A percentile compares a stretch with the other conserved stretches of the same genome.
Conservation (phyloP, 148 eudicot genomes). For the Polygonum maritimum region DNA sequence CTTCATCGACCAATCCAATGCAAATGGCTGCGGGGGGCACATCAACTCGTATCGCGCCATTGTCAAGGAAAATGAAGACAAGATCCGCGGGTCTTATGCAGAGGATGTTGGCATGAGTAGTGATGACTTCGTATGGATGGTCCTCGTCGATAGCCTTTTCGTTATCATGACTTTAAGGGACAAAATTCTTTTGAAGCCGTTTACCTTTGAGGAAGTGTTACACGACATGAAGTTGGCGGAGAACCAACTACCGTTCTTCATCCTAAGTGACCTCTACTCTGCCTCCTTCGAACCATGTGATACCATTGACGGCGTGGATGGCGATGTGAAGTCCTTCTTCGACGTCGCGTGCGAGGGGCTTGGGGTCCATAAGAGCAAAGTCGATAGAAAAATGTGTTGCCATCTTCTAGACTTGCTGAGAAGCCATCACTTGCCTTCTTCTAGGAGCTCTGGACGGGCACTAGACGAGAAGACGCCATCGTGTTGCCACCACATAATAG, state of each 20-base stretch:
- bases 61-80: not conserved
- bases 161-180: constrained; percentile 25
- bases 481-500: too few relatives aligned
- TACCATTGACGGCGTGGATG: too few relatives aligned
- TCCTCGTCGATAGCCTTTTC: constrained; percentile 8
- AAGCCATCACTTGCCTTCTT: not conserved
- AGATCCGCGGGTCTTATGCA: not conserved
- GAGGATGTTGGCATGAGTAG: not conserved
- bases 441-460: not conserved
- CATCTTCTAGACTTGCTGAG: constrained; percentile 13
- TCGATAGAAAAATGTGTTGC: not conserved
- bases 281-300: not conserved
- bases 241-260: not conserved
- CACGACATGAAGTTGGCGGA: not conserved
- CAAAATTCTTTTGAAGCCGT: not conserved
- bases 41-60: not conserved
- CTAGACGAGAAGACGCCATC: constrained; percentile 13
- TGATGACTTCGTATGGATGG: not conserved
- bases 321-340: not conserved
- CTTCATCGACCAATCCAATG: not conserved
- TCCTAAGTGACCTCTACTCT: not conserved
- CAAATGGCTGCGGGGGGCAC: not conserved
- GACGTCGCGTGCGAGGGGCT: constrained; percentile 13
- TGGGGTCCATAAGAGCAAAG: not conserved
- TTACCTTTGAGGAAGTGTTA: not conserved